phyloP scores from a whole-genome alignment of 2,329 filamentous ascomycete species.

The Epichloe bromicola region DNA sequence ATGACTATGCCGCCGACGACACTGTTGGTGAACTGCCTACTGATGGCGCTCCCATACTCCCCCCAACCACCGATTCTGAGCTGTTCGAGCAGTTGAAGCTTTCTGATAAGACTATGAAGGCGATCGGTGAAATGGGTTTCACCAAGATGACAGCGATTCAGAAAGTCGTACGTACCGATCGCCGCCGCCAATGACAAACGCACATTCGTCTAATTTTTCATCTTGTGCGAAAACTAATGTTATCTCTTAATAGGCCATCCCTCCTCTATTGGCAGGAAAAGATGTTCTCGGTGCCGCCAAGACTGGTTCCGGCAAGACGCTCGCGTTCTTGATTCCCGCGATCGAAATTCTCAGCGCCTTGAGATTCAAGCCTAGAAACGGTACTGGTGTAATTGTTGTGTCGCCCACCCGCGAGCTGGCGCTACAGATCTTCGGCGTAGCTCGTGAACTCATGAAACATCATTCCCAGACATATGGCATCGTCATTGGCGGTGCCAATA shows the following conservation, averaged over 20 bases:
- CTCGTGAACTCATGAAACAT: conserved; percentile 79
- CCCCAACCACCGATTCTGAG: conserved; percentile 48
- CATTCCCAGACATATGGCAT: conserved; percentile 95
- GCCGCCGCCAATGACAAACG: not conserved
- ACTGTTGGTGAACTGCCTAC: conserved; percentile 21
- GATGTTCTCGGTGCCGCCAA: conserved; percentile 94
- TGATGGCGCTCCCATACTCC: conserved; percentile 34
- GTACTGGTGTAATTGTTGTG: conserved; percentile 81
- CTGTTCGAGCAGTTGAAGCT: conserved; percentile 74
- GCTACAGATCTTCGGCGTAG: conserved; percentile 91
- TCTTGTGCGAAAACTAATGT: not conserved
- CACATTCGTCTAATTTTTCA: not conserved
- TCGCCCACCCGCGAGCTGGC: conserved; percentile 90
- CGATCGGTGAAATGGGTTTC: conserved; percentile 84
- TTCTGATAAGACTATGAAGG: conserved; percentile 77
- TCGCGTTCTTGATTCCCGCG: conserved; percentile 88
- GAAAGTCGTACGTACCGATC: conserved; percentile 32
- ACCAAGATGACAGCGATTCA: conserved; percentile 95
- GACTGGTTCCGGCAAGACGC: conserved; percentile 89
- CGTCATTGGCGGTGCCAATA: conserved; percentile 88
- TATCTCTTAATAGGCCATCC: conserved; percentile 45
- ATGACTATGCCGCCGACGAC: conserved; percentile 13
- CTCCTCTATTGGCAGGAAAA: conserved; percentile 74
- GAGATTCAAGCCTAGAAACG: conserved; percentile 89
- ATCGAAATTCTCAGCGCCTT: conserved; percentile 85